Percentiles rank a stretch among this genome's conserved stretches.
Evolutionary conservation across 2,329 filamentous ascomycete species (phyloP).

Genomic region (Orbilia brochopaga): DNA sequence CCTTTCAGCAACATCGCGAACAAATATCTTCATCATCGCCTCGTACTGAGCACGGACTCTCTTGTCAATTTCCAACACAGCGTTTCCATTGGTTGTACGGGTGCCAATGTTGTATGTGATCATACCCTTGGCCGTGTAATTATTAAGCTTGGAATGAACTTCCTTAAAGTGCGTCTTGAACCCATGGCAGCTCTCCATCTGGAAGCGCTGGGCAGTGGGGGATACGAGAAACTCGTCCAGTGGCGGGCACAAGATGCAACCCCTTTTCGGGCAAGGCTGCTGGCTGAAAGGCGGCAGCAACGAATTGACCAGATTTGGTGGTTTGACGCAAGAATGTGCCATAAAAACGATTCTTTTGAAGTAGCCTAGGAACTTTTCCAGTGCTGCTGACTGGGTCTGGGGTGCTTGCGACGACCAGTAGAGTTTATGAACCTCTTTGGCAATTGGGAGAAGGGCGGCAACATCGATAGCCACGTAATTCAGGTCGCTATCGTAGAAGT

Average conservation of each 20-base stretch:
- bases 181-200: not conserved
- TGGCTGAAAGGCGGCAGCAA: too few relatives aligned
- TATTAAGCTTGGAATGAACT: not conserved
- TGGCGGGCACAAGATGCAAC: too few relatives aligned
- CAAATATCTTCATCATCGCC: not conserved
- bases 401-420: not conserved
- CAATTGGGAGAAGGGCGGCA: not conserved
- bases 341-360: not conserved
- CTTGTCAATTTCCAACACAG: not conserved
- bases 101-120: too few relatives aligned
- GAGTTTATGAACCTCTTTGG: not conserved
- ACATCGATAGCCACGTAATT: too few relatives aligned
- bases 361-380: not conserved
- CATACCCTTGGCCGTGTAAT: not conserved
- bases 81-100: too few relatives aligned
- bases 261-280: too few relatives aligned
- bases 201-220: not conserved
- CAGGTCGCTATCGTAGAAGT: too few relatives aligned
- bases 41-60: not conserved
- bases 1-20: not conserved
- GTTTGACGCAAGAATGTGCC: not conserved
- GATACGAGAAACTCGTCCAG: not conserved
- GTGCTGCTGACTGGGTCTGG: not conserved
- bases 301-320: too few relatives aligned
- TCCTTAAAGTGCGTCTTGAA: slow-evolving; percentile 12